These are phyloP conservation scores for Backusella tuberculispora DNA, from an alignment of 192 early-diverging fungal genomes.

Conservation along the genomic window DNA sequence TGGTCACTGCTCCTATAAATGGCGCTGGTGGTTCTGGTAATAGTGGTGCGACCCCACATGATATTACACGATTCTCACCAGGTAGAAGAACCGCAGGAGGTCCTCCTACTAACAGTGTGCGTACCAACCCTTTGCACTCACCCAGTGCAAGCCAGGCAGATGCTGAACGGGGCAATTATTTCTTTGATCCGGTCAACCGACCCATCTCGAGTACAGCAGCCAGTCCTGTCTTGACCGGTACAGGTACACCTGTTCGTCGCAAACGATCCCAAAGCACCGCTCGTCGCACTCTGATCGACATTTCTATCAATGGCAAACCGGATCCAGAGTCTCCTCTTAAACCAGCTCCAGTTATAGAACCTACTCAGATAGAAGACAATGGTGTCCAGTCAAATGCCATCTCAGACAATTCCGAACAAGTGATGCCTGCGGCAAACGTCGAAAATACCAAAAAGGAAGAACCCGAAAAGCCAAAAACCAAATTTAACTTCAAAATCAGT, in stretches of 20 bases:
- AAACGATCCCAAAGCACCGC: background rate
- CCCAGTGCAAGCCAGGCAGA: background rate
- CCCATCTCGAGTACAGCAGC: background rate
- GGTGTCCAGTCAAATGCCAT: background rate
- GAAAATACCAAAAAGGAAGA: constrained; percentile 11
- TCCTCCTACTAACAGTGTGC: background rate
- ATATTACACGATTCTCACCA: constrained; percentile 8
- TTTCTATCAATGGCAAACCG: background rate
- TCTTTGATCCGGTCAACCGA: constrained; percentile 20
- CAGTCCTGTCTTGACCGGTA: background rate
- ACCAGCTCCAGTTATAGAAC: background rate
- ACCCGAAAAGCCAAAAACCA: constrained; percentile 12
- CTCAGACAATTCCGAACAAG: background rate
- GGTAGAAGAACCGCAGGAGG: constrained; percentile 18
- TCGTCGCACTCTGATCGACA: background rate
- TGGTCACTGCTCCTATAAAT: background rate
- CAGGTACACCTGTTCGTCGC: background rate
- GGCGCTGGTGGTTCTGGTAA: background rate
- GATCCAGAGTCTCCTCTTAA: background rate
- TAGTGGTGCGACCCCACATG: constrained; percentile 12
- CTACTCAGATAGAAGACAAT: background rate
- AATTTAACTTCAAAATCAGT: constrained; percentile 23
- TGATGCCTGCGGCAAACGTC: background rate
- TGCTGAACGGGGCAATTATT: constrained; percentile 24
- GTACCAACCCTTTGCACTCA: constrained; percentile 4